Conservation (phyloP, 108 stramenopile genomes). For the Pseudonitzschia delicatissima region DNA sequence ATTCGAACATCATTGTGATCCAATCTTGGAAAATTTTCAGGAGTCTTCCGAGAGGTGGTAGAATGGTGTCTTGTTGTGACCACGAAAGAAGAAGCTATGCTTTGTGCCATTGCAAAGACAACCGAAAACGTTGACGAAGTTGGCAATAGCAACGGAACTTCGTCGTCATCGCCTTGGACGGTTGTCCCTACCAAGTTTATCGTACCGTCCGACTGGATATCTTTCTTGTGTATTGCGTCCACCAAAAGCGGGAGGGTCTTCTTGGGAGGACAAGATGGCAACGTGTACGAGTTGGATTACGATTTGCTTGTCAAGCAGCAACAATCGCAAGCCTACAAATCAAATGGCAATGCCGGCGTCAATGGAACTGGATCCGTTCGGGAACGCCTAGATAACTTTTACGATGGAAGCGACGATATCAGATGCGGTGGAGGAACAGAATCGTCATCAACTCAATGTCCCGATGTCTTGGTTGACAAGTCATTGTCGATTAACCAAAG, state of each 20-base stretch:
- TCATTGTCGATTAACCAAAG: constrained; percentile 9
- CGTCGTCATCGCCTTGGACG: constrained; percentile 13
- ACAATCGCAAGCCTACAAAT: neutral
- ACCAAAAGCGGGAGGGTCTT: constrained; percentile 86
- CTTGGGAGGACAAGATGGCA: constrained; percentile 94
- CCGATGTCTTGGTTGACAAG: constrained; percentile 23
- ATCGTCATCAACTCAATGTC: constrained; percentile 11
- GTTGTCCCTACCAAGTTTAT: constrained; percentile 80
- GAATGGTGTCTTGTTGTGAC: constrained; percentile 91
- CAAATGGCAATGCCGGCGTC: constrained; percentile 3
- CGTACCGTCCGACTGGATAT: constrained; percentile 84
- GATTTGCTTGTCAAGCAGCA: constrained; percentile 40
- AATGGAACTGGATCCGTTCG: constrained; percentile 21
- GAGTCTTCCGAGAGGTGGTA: constrained; percentile 79
- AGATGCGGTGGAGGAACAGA: neutral
- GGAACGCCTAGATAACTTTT: constrained; percentile 40
- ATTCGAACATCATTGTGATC: no score
- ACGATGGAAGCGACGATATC: constrained; percentile 37
- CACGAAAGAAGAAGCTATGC: constrained; percentile 87
- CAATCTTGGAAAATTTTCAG: constrained; percentile 32
- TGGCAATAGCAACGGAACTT: neutral
- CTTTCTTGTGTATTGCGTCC: constrained; percentile 76
- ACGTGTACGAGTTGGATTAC: constrained; percentile 90
- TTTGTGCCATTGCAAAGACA: constrained; percentile 69
- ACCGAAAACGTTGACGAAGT: neutral